Evolutionary conservation across 202 grass and related monocot species (phyloP).

Genomic region (Alloteropsis angusta): DNA sequence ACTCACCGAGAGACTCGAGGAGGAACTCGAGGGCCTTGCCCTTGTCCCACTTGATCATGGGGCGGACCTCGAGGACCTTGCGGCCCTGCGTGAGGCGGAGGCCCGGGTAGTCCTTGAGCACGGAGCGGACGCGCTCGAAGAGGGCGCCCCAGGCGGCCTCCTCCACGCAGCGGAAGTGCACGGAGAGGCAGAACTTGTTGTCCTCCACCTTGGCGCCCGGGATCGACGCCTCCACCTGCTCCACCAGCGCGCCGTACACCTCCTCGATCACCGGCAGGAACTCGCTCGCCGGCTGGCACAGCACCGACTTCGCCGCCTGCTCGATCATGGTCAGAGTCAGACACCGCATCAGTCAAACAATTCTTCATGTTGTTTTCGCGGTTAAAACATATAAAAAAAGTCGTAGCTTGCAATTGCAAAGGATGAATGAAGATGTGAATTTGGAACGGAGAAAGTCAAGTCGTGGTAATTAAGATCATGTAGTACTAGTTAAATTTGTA

Average conservation of each 20-base stretch:
- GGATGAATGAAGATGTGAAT: not conserved
- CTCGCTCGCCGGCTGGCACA: slow-evolving; percentile 71
- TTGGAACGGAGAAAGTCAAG: no score
- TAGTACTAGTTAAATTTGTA: no score
- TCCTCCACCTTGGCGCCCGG: slow-evolving; percentile 72
- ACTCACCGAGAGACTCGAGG: slow-evolving; percentile 46
- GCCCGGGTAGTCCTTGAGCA: slow-evolving; percentile 48
- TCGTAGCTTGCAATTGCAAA: not conserved
- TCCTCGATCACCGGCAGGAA: slow-evolving; percentile 79
- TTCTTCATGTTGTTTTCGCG: no score
- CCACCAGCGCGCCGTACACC: slow-evolving; percentile 34
- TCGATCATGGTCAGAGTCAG: no score
- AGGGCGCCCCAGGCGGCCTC: slow-evolving; percentile 26
- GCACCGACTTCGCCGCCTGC: slow-evolving; percentile 28
- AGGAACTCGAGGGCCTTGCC: slow-evolving; percentile 79
- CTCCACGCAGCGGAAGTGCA: slow-evolving; percentile 79
- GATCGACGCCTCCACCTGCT: slow-evolving; percentile 11
- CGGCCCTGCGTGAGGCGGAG: slow-evolving; percentile 64
- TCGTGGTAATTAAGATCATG: not conserved
- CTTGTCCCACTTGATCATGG: slow-evolving; percentile 82
- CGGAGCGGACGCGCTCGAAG: slow-evolving; percentile 37
- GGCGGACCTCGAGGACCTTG: slow-evolving; percentile 73
- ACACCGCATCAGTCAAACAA: not conserved
- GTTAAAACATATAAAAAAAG: not conserved
- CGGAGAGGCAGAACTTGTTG: slow-evolving; percentile 80